Base-by-base conservation (phyloP, 257 asterid species). In the Primulina eburnea region DNA sequence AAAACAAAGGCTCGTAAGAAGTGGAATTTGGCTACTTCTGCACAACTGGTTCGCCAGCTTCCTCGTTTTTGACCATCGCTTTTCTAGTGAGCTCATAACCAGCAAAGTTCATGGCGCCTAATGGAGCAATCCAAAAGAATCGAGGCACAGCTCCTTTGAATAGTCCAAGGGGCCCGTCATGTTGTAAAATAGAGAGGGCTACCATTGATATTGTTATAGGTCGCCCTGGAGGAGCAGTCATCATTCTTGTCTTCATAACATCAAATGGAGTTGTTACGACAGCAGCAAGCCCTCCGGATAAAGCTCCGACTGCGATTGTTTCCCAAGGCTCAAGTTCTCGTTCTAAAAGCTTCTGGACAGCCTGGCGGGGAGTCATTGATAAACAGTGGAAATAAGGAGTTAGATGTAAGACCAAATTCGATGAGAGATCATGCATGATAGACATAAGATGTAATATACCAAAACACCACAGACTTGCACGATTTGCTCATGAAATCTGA, bases 21-120 rank as follows among this genome's bases (percentile, higher is more conserved):
- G 20, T 50, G 21, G 57, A 50, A 50, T 14, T 5, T 16, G 57
- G 57, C 20, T 50, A 50, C 16, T 50, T 50, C 57, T 50, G 21
- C 21, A 50, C 21, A 17, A 50, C 57, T 0, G 57, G 57, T 50
- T 84, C 89, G 29, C 70, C 78, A 7, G 77, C 73, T 68, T 82
- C 88, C 59, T 86, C 91, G 8, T 55, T 81, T 76, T 79, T 82
- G 75, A 76, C 90, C 96, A 90, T 90, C 35, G 96, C 95, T 78
- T 85, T 88, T 73, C 83, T 82, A 8, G 87, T 80, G 62, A 90
- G 86, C 83, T 90, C 97, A 58, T 90, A 90, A 37, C 97, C 97
- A 29, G 97, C 96, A 21, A 90, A 90, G 71, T 90, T 90, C 84
- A 90, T 87, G n/a, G 97, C 97, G 8, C 97, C 97, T 2, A 90